Percentiles rank a stretch among this genome's conserved stretches.
phyloP scores from a whole-genome alignment of 2,329 filamentous ascomycete species.

The Simplicillium sp. region DNA sequence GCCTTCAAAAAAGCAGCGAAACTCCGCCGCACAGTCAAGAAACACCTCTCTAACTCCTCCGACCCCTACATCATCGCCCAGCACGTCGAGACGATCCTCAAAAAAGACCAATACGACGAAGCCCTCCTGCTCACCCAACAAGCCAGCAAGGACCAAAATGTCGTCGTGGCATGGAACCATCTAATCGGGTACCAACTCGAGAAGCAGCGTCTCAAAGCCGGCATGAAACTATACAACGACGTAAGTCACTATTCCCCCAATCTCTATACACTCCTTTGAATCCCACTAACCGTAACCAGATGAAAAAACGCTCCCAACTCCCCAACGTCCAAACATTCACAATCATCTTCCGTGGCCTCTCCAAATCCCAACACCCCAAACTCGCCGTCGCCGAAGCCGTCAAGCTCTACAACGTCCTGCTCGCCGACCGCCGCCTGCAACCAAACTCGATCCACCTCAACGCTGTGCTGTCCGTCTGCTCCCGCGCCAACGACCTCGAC shows the following conservation, averaged over 20 bases:
- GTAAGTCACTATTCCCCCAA: slow-evolving; percentile 29
- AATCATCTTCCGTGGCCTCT: slow-evolving; percentile 68
- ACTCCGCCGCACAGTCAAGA: slow-evolving; percentile 21
- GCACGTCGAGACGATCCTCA: slow-evolving; percentile 53
- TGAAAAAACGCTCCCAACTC: slow-evolving; percentile 84
- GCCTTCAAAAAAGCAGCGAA: slow-evolving; percentile 2
- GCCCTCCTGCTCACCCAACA: slow-evolving; percentile 59
- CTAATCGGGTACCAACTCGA: slow-evolving; percentile 64
- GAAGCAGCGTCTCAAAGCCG: slow-evolving; percentile 48
- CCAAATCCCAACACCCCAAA: slow-evolving; percentile 46
- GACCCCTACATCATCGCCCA: slow-evolving; percentile 68
- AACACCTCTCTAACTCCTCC: slow-evolving; percentile 51
- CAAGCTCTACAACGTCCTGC: slow-evolving; percentile 69
- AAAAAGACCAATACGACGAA: slow-evolving; percentile 50
- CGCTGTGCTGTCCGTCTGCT: slow-evolving; percentile 75
- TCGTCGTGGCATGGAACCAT: slow-evolving; percentile 80
- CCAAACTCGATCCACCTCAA: slow-evolving; percentile 81
- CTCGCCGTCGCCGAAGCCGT: slow-evolving; percentile 59
- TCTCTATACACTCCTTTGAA: slow-evolving; percentile 3
- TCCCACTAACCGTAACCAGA: slow-evolving; percentile 36
- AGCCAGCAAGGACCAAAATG: slow-evolving; percentile 55
- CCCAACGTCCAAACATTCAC: slow-evolving; percentile 81
- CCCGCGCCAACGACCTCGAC: slow-evolving; percentile 65
- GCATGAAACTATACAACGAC: slow-evolving; percentile 83
- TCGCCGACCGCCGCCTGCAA: slow-evolving; percentile 50